phyloP scores from a whole-genome alignment of 257 asterid species.

The Solanum phureja region DNA sequence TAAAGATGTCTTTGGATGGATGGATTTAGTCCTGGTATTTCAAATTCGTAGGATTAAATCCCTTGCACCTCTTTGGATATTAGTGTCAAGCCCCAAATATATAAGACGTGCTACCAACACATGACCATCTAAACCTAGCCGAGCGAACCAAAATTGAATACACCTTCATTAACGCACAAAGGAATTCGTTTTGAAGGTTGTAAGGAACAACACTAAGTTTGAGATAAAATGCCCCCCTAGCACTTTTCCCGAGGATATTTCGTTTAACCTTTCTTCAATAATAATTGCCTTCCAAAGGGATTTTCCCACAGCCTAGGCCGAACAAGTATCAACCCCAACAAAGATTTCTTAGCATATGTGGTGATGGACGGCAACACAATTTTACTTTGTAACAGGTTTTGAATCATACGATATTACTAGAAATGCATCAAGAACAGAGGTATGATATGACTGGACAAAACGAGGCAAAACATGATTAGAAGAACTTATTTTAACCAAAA shows the following conservation, averaged over 20 bases:
- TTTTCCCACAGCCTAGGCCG: not conserved
- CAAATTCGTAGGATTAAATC: not conserved
- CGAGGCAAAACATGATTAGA: not conserved
- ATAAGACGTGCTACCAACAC: not conserved
- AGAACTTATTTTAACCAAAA: not conserved
- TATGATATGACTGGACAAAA: not conserved
- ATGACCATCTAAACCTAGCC: not conserved
- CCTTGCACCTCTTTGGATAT: not conserved
- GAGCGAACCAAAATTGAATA: not conserved
- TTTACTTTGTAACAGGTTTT: not conserved
- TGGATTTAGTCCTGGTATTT: not conserved
- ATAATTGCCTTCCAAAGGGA: not conserved
- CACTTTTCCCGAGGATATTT: not conserved
- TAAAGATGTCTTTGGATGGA: not conserved
- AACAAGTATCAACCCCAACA: not conserved
- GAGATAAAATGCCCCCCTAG: not conserved
- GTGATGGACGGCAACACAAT: not conserved
- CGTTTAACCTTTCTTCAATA: too few species aligned
- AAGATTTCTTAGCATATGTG: not conserved
- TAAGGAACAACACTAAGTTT: not conserved
- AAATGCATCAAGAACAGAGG: not conserved
- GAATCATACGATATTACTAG: not conserved
- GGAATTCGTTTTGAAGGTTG: not conserved
- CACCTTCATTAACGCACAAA: not conserved
- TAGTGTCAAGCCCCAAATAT: not conserved